Conservation (phyloP, 768 basidiomycete genomes). For the Sporobolomyces pararoseus region DNA sequence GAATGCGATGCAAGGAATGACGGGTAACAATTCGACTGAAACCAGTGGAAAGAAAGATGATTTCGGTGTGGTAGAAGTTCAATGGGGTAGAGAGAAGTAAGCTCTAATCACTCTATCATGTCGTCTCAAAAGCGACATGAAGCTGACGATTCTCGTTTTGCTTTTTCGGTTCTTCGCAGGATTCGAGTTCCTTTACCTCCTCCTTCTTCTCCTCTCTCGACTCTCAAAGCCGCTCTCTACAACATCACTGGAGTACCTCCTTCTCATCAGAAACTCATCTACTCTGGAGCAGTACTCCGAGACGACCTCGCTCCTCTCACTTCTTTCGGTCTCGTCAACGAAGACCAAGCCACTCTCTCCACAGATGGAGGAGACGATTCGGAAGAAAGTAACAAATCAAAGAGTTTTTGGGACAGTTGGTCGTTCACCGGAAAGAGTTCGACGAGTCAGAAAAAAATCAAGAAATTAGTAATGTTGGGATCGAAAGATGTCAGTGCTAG, state of each 20-base stretch:
- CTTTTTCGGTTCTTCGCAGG: no score
- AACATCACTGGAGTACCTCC: conserved; percentile 68
- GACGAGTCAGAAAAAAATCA: conserved; percentile 20
- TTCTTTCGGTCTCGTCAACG: conserved; percentile 35
- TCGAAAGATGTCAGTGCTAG: conserved; percentile 28
- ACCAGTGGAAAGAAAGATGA: neutral
- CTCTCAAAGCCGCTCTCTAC: conserved; percentile 62
- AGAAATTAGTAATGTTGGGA: conserved; percentile 41
- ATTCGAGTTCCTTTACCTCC: conserved; percentile 60
- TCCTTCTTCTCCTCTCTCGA: conserved; percentile 59
- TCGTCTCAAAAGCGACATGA: neutral
- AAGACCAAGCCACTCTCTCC: neutral
- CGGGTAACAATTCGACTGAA: neutral
- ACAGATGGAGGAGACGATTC: neutral
- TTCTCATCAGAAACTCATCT: conserved; percentile 68
- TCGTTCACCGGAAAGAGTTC: conserved; percentile 9
- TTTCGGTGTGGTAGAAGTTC: conserved; percentile 3
- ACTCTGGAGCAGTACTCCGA: conserved; percentile 84
- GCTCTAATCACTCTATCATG: neutral
- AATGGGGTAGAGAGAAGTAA: conserved; percentile 14
- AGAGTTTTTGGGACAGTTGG: conserved; percentile 37
- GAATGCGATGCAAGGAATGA: conserved; percentile 1
- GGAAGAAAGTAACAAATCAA: neutral
- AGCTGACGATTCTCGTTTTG: no score
- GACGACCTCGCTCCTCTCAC: conserved; percentile 62